Base-by-base conservation (phyloP, 305 asterid species). In the Salvia sclarea region DNA sequence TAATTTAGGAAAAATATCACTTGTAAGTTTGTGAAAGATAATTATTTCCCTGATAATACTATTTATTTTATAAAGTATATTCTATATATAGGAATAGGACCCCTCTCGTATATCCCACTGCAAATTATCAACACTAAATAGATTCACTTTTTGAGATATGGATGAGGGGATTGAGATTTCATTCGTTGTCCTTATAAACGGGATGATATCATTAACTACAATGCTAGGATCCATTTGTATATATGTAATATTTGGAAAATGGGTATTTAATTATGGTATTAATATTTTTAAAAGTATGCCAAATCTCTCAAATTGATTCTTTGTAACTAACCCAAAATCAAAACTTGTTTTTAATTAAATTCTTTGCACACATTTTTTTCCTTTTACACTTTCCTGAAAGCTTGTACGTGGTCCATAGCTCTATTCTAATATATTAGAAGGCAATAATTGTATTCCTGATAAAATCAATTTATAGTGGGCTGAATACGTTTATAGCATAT, bases 401-500 rank as follows among this genome's bases (percentile, higher is more conserved):
- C 38, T 37, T 53, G 10, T 17, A 21, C 10, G 49, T 37, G 40
- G 49, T 52, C 61, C 24, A 37, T 43, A 14, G 16, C 14, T 9
- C 16, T 17, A 18, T 33, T 16, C n/a, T 14, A 57, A 72, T 45
- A 12, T 41, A 54, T 30, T 6, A 41, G 6, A 65, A 33, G 0
- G 13, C 2, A 4, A 57, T 40, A 18, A 35, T 66, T 65, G 33
- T 16, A 10, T 17, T 63, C 64, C 68, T 62, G 21, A 52, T 20
- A 56, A 64, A 69, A 70, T 20, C 13, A 61, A 63, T 54, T 3
- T 3, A 69, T 37, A 1, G 30, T 4, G 4, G 3, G 63, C 50
- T 66, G 71, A 58, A 71, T 25, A 60, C 22, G 43, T 54, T 67
- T 33, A 31, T 61, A 47, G 44, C 2, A 13, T 40, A 69, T 57